phyloP scores from a whole-genome alignment of 257 asterid species.

The Solanum lignicaule region DNA sequence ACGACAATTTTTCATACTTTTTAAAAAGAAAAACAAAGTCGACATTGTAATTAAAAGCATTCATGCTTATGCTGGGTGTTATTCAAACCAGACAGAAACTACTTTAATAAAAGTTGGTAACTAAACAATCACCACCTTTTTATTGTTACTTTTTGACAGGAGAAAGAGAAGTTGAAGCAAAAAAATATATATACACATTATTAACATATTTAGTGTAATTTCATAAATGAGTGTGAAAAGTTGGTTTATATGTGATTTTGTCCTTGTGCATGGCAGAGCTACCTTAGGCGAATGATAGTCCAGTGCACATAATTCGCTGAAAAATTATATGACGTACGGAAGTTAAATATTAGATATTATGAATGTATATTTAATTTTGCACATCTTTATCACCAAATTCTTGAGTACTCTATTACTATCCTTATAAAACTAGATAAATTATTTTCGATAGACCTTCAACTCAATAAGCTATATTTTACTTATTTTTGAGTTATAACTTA shows the following conservation, averaged over 20 bases:
- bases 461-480: not conserved
- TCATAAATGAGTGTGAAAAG: not conserved
- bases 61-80: not conserved
- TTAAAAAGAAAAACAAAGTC: not conserved
- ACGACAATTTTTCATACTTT: not conserved
- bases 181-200: rapidly evolving
- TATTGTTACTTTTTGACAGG: not conserved
- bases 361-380: not conserved
- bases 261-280: not conserved
- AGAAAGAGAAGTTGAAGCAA: not conserved
- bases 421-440: not conserved
- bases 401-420: not conserved
- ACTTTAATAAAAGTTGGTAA: not conserved
- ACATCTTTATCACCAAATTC: not conserved
- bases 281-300: no score
- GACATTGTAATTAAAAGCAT: not conserved
- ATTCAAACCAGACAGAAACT: not conserved
- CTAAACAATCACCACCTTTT: not conserved
- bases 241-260: not conserved
- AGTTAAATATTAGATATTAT: not conserved
- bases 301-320: no score
- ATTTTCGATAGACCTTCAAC: not conserved
- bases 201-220: no score
- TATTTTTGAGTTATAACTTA: not conserved
- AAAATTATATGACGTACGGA: no score